Evolutionary conservation across 306 rosid genomes (phyloP).

Genomic region (Clitoria ternatea): DNA sequence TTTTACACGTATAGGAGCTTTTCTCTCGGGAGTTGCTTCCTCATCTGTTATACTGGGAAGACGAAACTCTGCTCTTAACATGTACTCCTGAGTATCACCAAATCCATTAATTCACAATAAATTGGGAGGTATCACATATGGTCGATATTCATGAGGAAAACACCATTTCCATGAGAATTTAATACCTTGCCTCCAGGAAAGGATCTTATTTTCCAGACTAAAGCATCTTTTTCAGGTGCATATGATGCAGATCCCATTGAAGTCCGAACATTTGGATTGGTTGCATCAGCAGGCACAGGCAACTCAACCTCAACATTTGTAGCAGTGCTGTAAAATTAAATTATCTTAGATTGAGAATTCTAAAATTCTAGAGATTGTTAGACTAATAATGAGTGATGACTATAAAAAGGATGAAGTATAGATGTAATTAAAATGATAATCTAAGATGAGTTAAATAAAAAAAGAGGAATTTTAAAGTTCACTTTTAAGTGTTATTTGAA

Average conservation of each 20-base stretch:
- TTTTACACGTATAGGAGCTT: slow-evolving; percentile 94
- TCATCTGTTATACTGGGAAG: slow-evolving; percentile 89
- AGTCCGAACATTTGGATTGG: slow-evolving; percentile 86
- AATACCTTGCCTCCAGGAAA: slow-evolving; percentile 99
- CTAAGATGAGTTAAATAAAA: too few relatives aligned
- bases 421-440: too few relatives aligned
- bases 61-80: slow-evolving; percentile 93
- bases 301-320: slow-evolving; percentile 95
- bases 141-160: not conserved
- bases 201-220: slow-evolving; percentile 94
- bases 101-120: not conserved
- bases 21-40: slow-evolving; percentile 89
- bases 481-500: too few relatives aligned
- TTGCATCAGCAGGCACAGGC: slow-evolving; percentile 92
- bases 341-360: too few relatives aligned
- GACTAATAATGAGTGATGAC: too few relatives aligned
- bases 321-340: slow-evolving; percentile 71
- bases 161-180: slow-evolving; percentile 23
- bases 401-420: too few relatives aligned
- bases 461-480: too few relatives aligned
- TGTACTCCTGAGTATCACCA: slow-evolving; percentile 65
- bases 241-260: slow-evolving; percentile 98
- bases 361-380: too few relatives aligned
- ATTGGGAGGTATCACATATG: not conserved
- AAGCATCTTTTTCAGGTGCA: slow-evolving; percentile 96